Evolutionary conservation across 106 monocot species (phyloP), one percentile per base, ranked within the genome.

Genomic region (Xerophyta viscosa): DNA sequence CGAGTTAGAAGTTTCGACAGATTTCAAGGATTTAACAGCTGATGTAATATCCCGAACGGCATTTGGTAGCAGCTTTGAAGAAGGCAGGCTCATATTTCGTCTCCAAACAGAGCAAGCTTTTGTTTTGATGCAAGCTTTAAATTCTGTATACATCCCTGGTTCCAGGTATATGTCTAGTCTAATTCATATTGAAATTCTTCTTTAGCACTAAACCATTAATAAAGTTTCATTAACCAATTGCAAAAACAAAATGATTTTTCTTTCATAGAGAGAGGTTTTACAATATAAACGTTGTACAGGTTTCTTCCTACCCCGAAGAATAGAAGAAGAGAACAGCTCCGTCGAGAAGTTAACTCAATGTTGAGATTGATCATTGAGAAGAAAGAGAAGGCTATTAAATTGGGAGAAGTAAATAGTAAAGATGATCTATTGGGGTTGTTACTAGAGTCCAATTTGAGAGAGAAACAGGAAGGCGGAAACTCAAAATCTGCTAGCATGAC

Each of bases 21-120:
- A 83, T 36, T 46, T 89, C 13, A 69, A 80, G 39, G 77, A 64
- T 8, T 68, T 89, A 31, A 65, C 88, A n/a, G 69, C 63, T 64
- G 83, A 89, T 65, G 83, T 83, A 51, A 83, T 89, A n/a, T 83
- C 89, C 6, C 63, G 80, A 41, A 48, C 70, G 6, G 74, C 80
- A n/a, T 80, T 80, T 57, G 80, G 80, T 29, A 63, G 70, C 31
- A 80, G 62, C n/a, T 74, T 52, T 54, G 56, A 56, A 48, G 80
- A 75, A 47, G 74, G 80, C 20, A 41, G 61, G 58, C 17, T 48
- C 13, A 75, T 80, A 27, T 80, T 74, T 23, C 56, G 61, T 37
- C 57, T 80, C 18, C 74, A 66, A 36, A 14, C 20, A 14, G 80
- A 80, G 62, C 70, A 69, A 62, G 46, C 26, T 18, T 15, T 52